Conservation (phyloP, 169 alveolate genomes). For the Plasmodium cynomolgi region DNA sequence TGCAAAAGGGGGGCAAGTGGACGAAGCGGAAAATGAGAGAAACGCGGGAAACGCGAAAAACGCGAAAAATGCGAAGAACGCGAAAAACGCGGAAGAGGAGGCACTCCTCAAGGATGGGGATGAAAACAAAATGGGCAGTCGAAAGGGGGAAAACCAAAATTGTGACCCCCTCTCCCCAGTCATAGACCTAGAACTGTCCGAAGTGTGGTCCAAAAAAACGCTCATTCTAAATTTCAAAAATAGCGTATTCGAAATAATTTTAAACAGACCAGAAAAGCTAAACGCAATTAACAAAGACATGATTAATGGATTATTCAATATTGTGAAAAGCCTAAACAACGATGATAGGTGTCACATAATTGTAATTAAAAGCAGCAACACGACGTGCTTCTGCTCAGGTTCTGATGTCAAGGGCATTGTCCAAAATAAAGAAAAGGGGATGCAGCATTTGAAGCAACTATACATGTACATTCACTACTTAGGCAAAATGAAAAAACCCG, state of each 20-base stretch:
- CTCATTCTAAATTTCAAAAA: slow-evolving; percentile 39
- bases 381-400: slow-evolving; percentile 47
- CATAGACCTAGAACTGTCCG: slow-evolving; percentile 62
- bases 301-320: slow-evolving; percentile 56
- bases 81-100: neutral
- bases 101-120: neutral
- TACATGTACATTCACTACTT: slow-evolving; percentile 58
- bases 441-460: slow-evolving; percentile 51
- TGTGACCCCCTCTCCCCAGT: neutral
- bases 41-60: neutral
- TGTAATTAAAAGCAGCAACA: slow-evolving; percentile 24
- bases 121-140: neutral
- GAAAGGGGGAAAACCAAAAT: neutral
- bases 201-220: slow-evolving; percentile 60
- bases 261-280: slow-evolving; percentile 65
- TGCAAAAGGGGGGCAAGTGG: neutral
- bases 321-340: slow-evolving; percentile 46
- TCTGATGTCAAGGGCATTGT: slow-evolving; percentile 58
- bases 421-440: slow-evolving; percentile 64
- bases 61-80: neutral
- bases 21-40: neutral
- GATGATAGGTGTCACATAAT: slow-evolving; percentile 60
- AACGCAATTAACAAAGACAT: slow-evolving; percentile 71
- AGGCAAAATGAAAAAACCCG: slow-evolving; percentile 33
- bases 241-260: slow-evolving; percentile 44